Evolutionary conservation across 2,329 filamentous ascomycete genomes (phyloP).

Genomic region (Bertia moriformis): DNA sequence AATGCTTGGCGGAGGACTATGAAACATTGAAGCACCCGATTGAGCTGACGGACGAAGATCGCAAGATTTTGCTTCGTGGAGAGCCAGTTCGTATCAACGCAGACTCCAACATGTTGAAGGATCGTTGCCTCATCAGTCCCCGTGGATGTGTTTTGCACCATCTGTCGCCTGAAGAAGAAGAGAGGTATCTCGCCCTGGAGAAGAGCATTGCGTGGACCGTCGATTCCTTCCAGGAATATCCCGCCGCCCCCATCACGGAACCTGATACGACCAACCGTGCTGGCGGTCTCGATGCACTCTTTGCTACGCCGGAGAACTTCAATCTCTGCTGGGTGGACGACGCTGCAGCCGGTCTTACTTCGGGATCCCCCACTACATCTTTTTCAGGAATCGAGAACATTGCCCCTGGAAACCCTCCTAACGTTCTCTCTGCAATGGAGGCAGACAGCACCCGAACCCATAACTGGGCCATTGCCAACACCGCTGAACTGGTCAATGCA

Average conservation of each 20-base stretch:
- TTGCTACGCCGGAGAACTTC: constrained; percentile 24
- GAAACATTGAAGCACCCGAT: constrained; percentile 19
- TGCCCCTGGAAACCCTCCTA: constrained; percentile 15
- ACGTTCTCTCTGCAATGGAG: constrained; percentile 20
- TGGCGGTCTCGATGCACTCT: constrained; percentile 25
- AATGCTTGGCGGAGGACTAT: constrained; percentile 20
- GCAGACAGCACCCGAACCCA: constrained; percentile 19
- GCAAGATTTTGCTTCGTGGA: constrained; percentile 21
- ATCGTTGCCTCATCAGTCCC: constrained; percentile 25
- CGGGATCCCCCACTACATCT: constrained; percentile 9
- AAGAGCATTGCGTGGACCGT: constrained; percentile 14
- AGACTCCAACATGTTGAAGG: constrained; percentile 18
- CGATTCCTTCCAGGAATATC: constrained; percentile 20
- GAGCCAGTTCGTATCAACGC: constrained; percentile 21
- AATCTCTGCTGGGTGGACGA: constrained; percentile 25
- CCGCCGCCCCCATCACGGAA: constrained; percentile 16
- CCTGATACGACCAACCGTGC: constrained; percentile 24
- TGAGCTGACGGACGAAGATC: constrained; percentile 23
- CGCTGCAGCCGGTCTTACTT: constrained; percentile 10
- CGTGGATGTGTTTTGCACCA: constrained; percentile 25
- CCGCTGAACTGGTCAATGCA: constrained; percentile 16
- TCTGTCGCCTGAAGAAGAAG: constrained; percentile 25
- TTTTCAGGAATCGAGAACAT: no score
- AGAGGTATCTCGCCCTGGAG: constrained; percentile 25
- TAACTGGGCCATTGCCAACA: constrained; percentile 19